Base-by-base conservation (phyloP, 116 monocot genomes). In the Iris pallida region DNA sequence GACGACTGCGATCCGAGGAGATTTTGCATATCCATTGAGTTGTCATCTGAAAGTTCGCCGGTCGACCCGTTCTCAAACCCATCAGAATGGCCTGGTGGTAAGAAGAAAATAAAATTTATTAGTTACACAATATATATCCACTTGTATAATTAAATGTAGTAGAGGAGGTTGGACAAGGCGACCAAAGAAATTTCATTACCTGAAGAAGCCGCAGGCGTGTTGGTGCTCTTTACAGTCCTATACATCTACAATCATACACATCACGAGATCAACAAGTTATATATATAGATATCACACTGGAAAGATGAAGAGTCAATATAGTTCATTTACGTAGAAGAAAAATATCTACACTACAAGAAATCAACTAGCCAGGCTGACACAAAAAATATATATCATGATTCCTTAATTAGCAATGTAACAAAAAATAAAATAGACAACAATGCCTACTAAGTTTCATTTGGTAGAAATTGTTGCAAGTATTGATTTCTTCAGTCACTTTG, bases 211-310 rank as follows among this genome's bases (percentile, higher is more conserved):
- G 78, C 20, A 17, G 53, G 78, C 20, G 40, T 81, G 72, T 90
- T 86, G 8, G 90, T 90, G 16, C 70, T 84, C 76, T 90, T 86
- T 76, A 90, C 90, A 0, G 86, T 90, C 44, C 86, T 72, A 70
- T 86, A 90, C 86, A 90, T 86, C 86, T 86, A 51, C 0, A 51
- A 51, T 51, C 13, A 51, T 7, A 51, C 30, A 30, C 30, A 30
- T 30, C 30, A 30, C 30, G 30, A 30, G 30, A 30, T 30, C 30
- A 30, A n/a, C n/a, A n/a, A n/a, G n/a, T n/a, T n/a, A n/a, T n/a
- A n/a, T n/a, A n/a, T n/a, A n/a, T n/a, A n/a, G n/a, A n/a, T n/a
- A n/a, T n/a, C n/a, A n/a, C n/a, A n/a, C n/a, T n/a, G n/a, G n/a
- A n/a, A n/a, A 30, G 30, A 30, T 30, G 30, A 30, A 30, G 30